Base-by-base conservation (phyloP, 148 eudicot genomes). In the Arbutus unedo region DNA sequence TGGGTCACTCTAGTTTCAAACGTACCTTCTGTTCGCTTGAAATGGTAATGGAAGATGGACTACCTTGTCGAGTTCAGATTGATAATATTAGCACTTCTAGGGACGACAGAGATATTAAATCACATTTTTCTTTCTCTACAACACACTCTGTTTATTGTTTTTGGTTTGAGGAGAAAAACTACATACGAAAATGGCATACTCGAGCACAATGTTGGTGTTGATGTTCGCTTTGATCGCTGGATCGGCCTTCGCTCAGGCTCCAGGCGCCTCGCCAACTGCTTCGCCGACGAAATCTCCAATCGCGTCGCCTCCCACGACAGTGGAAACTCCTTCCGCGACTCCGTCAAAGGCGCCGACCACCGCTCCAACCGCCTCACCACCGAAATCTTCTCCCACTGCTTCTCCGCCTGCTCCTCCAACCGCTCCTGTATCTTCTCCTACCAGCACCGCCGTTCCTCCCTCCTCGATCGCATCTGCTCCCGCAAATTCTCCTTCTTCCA, bases 191-290 rank as follows among this genome's bases (percentile, higher is more conserved):
- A 91, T 91, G 93, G 91, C 86, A 7, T 41, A 48, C 57, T 81
- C 91, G 41, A 79, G 75, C 48, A 47, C 81, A 15, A 41, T 81
- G 48, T 82, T 81, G 2, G 15, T 87, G 18, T 4, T 86, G 18
- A 4, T 88, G 15, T 80, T 87, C 59, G 87, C 89, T 23, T 43
- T 88, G 81, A 60, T 90, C 8, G 91, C 83, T 6, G 85, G 86
- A 48, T 79, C 91, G 8, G 90, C 88, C n/a, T 19, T 91, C 7
- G 91, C 93, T 19, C 93, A 91, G 81, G 80, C 91, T 19, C 93
- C 93, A 8, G 15, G 48, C 0, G 79, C 91, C 43, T 74, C 93
- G 8, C 71, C 71, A 11, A 38, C 71, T 43, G 14, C 43, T 25
- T 25, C 71, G 0, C 93, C 92, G 1, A 79, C 83, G 2, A 54